phyloP scores from a whole-genome alignment of 495 filamentous ascomycete genomes.

The Haplographium delicatum region DNA sequence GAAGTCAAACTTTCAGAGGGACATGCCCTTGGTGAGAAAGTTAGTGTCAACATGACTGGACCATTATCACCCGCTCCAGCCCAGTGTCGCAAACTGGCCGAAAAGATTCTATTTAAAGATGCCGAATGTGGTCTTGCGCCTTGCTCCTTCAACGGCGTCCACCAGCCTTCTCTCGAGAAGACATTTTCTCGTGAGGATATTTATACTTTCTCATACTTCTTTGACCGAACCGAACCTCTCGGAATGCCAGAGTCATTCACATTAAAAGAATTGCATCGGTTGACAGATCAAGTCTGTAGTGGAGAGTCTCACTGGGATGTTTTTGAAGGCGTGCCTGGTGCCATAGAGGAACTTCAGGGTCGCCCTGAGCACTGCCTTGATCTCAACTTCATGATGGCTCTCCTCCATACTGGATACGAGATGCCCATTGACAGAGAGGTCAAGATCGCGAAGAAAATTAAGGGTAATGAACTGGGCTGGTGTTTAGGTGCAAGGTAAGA shows the following conservation, averaged over 20 bases:
- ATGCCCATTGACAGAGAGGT: slow-evolving; percentile 96
- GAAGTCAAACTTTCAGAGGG: slow-evolving; percentile 57
- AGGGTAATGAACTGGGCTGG: slow-evolving; percentile 95
- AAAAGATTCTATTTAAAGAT: slow-evolving; percentile 87
- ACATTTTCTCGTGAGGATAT: slow-evolving; percentile 90
- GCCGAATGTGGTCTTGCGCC: slow-evolving; percentile 74
- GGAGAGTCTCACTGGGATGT: slow-evolving; percentile 73
- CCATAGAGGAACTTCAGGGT: slow-evolving; percentile 66
- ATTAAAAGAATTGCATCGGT: slow-evolving; percentile 75
- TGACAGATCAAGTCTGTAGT: slow-evolving; percentile 77
- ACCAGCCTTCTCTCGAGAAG: slow-evolving; percentile 88
- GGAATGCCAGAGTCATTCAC: slow-evolving; percentile 97
- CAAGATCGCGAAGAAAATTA: slow-evolving; percentile 97
- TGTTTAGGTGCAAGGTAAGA: slow-evolving; percentile 90
- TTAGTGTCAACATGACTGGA: slow-evolving; percentile 85
- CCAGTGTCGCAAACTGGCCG: slow-evolving; percentile 83
- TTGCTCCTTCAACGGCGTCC: slow-evolving; percentile 95
- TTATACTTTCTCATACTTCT: slow-evolving; percentile 97
- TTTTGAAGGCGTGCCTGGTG: slow-evolving; percentile 67
- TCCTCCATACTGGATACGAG: slow-evolving; percentile 94
- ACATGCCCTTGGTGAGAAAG: slow-evolving; percentile 48
- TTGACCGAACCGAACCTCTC: slow-evolving; percentile 82
- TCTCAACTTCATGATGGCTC: slow-evolving; percentile 87
- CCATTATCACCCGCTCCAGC: slow-evolving; percentile 67
- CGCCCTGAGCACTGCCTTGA: slow-evolving; percentile 91